Conservation (phyloP, 192 early-diverging fungal species). For the Chytriomyces sp. region DNA sequence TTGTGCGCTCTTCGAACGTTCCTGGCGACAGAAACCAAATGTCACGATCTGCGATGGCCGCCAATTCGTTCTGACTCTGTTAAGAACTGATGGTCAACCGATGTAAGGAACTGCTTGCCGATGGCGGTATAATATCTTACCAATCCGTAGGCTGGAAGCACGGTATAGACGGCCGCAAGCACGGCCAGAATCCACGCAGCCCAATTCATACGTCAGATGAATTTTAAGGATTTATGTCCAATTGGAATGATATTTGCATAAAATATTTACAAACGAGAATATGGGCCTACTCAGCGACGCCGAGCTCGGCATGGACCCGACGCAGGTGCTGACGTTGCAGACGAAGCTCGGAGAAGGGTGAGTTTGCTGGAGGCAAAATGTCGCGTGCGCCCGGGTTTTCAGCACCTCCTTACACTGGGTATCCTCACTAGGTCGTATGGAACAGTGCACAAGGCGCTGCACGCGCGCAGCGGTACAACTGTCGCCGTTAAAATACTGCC, state of each 20-base stretch:
- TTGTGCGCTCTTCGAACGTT: slow-evolving; percentile 24
- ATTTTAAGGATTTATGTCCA: too few species aligned
- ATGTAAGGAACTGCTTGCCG: too few species aligned
- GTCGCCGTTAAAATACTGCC: slow-evolving; percentile 62
- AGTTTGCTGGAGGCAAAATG: not conserved
- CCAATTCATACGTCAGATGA: too few species aligned
- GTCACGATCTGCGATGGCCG: slow-evolving; percentile 15
- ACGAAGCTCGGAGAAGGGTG: slow-evolving; percentile 43
- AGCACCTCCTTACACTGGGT: not conserved
- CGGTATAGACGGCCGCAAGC: too few species aligned
- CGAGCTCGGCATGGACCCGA: slow-evolving; percentile 35
- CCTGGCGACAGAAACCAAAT: slow-evolving; percentile 32
- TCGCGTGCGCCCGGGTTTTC: not conserved
- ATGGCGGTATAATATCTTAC: too few species aligned
- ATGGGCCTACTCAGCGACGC: slow-evolving; percentile 17
- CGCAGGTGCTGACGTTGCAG: slow-evolving; percentile 34
- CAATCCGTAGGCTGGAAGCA: too few species aligned
- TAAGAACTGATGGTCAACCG: not conserved
- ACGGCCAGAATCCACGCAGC: too few species aligned
- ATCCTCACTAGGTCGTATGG: slow-evolving; percentile 56
- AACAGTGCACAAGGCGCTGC: slow-evolving; percentile 61
- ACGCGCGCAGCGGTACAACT: slow-evolving; percentile 46
- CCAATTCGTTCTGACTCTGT: slow-evolving; percentile 24
- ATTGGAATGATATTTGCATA: too few species aligned
- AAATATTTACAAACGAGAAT: too few species aligned